Base-by-base conservation (phyloP, 2,329 filamentous ascomycete genomes). In the Metarhizium robertsii region DNA sequence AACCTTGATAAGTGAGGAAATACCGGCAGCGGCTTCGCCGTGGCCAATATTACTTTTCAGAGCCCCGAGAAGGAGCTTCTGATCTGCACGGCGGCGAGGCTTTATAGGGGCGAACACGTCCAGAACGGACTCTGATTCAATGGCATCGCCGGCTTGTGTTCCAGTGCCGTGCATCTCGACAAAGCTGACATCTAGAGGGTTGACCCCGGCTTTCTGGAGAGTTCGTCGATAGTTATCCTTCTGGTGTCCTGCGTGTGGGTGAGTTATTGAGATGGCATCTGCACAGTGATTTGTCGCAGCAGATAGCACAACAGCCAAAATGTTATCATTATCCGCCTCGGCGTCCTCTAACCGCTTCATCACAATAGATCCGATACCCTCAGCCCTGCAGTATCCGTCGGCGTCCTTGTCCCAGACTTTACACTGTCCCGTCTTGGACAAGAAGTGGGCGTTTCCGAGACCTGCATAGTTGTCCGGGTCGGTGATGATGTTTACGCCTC, bases 91-190 rank as follows among this genome's bases (percentile, higher is more conserved):
- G n/a, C 8, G 14, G 29, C 25, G n/a, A 40, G 49, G 32, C 32
- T 34, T 34, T 4, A 13, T 11, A 8, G 38, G 8, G 8, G 14
- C 72, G 18, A 76, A 76, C 1, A 77, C 76, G 58, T 77, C 76
- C 10, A 84, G 83, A 52, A 94, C 87, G 1, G 87, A 90, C 1
- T 81, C 75, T 86, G 92, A 91, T 68, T 95, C 90, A 6, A 84
- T 86, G 7, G 84, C 85, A 65, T 95, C 90, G 58, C 90, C 90
- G 46, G 88, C 88, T 68, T 92, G 88, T 0, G 90, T 95, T 45
- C 90, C 90, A 2, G 90, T 95, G 13, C 90, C 90, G 69, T 95
- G 90, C 84, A 92, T 90, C 71, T 95, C 90, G 6, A 94, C 86
- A 64, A 91, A 92, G 69, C 84, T 84, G 50, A 95, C 79, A 60